Evolutionary conservation across 352 stramenopile species (phyloP).

Genomic region (Phytopythium chamaehyphon): DNA sequence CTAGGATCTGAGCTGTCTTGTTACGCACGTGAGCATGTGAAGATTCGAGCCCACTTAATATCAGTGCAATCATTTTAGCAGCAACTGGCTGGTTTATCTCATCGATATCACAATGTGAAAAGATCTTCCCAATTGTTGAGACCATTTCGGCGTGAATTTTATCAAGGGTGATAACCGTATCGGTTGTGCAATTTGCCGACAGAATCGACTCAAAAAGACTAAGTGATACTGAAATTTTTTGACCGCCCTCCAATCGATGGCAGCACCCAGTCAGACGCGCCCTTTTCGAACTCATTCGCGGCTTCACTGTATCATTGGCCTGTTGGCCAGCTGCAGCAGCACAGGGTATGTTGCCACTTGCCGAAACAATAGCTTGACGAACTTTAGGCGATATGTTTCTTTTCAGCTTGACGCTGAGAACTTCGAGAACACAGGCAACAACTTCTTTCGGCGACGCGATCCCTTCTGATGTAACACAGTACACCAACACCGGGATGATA

Average conservation of each 20-base stretch:
- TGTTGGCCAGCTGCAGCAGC: slow-evolving; percentile 17
- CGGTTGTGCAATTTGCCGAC: not conserved
- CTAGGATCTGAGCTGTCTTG: not conserved
- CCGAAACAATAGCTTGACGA: slow-evolving; percentile 20
- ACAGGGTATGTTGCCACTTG: slow-evolving; percentile 36
- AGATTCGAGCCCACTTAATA: slow-evolving; percentile 22
- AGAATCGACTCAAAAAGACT: slow-evolving; percentile 21
- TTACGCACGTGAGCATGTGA: not conserved
- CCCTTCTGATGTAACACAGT: slow-evolving; percentile 29
- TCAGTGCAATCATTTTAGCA: slow-evolving; percentile 24
- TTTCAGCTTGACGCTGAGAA: slow-evolving; percentile 27
- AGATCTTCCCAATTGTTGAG: slow-evolving; percentile 25
- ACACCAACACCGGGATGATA: slow-evolving; percentile 36
- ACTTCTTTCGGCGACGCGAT: slow-evolving; percentile 34
- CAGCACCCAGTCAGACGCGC: not conserved
- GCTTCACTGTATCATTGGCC: not conserved
- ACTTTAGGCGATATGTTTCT: slow-evolving; percentile 21
- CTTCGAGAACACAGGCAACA: slow-evolving; percentile 34
- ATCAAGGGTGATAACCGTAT: not conserved
- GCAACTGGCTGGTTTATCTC: slow-evolving; percentile 15
- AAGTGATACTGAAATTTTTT: slow-evolving; percentile 23
- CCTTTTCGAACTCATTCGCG: not conserved
- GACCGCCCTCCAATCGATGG: not conserved
- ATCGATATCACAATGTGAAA: slow-evolving; percentile 40
- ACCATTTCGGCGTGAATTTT: slow-evolving; percentile 18